These are phyloP conservation scores for Cotoneaster glaucophyllus DNA, from an alignment of 306 rosid species.

Conservation along the genomic window DNA sequence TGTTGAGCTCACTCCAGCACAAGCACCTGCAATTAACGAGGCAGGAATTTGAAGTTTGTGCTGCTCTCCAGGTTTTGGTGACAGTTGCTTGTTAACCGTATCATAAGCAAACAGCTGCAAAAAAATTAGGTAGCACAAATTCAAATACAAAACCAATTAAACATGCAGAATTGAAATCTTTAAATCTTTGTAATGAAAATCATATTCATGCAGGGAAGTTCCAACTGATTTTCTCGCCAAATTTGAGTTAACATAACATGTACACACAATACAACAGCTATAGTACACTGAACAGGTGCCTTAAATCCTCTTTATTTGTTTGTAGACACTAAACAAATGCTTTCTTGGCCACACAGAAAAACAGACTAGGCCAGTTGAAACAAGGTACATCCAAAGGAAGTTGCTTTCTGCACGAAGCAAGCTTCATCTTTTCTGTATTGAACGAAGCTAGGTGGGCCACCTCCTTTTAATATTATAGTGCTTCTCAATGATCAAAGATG, in stretches of 20 bases:
- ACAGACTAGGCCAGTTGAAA: background rate
- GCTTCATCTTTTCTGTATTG: background rate
- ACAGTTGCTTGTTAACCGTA: slow-evolving; percentile 76
- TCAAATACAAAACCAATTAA: slow-evolving; percentile 19
- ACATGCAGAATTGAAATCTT: background rate
- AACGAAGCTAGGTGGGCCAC: background rate
- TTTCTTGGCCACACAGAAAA: background rate
- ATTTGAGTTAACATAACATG: background rate
- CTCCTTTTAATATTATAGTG: background rate
- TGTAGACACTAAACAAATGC: background rate
- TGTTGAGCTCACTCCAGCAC: slow-evolving; percentile 97
- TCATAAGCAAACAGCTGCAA: slow-evolving; percentile 92
- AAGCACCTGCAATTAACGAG: slow-evolving; percentile 90
- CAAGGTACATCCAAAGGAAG: background rate
- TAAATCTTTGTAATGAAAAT: background rate
- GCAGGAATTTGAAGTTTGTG: slow-evolving; percentile 74
- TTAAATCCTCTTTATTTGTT: background rate
- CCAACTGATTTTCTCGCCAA: background rate
- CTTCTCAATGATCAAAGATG: background rate
- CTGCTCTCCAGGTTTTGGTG: slow-evolving; percentile 66
- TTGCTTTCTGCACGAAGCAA: background rate
- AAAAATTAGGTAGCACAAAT: background rate
- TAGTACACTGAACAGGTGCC: background rate
- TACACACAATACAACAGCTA: background rate
- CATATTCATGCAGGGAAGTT: background rate